Evolutionary conservation across 345 rosid genomes (phyloP), one percentile per base, ranked within the genome.

Genomic region (Camelina laxa): DNA sequence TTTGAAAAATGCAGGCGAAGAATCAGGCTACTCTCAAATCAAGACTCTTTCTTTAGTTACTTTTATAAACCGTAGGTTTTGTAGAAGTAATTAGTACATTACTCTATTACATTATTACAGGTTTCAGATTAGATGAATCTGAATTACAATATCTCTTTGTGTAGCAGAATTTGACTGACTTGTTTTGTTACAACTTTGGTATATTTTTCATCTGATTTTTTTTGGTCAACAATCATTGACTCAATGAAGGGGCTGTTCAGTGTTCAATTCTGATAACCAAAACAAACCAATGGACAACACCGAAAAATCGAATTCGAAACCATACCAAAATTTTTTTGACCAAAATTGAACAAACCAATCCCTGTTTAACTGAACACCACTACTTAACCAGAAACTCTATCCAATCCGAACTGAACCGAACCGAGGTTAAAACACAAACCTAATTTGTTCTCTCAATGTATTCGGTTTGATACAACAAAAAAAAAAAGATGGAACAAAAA

Each of bases 351-450:
- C 49, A 24, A 15, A 33, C 42, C 42, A 17, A 2, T 58, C 22
- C 8, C 6, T 58, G 4, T 14, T 15, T n/a, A 9, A 38, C 41
- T 10, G 30, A 33, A 33, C 63, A 17, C 27, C 9, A 60, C 6
- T 9, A 27, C 30, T 27, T 27, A 27, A 27, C 30, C 5, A 27
- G 30, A 27, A 27, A 27, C 30, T 27, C 30, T 27, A 27, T 35
- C 61, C 5, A 27, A 55, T 27, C 16, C 8, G 2, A 56, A 58
- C 42, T 50, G 19, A 58, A 70, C 48, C 45, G 19, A 58, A 70
- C 48, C 45, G 19, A 60, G 2, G 27, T 24, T 47, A n/a, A 19
- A 27, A 27, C 1, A 27, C 30, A 27, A 27, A 27, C 30, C 30
- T 27, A 27, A 4, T 27, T 27, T 27, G 30, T 27, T 27, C 4